These are phyloP conservation scores for Pichia gijzeniarum DNA, from an alignment of 805 yeast species.

Conservation along the genomic window DNA sequence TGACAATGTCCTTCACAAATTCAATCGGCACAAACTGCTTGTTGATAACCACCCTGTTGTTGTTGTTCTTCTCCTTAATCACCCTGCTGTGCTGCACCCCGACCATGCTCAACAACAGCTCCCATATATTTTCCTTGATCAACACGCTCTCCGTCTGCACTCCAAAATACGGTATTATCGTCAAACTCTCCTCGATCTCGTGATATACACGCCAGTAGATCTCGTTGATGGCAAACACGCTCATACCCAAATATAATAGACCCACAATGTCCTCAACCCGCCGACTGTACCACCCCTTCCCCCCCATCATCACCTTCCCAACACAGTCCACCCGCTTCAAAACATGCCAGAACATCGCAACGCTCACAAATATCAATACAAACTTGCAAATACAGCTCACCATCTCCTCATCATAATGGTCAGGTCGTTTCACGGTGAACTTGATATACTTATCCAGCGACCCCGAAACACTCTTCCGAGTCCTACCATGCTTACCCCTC, in stretches of 20 bases:
- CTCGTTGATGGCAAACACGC: slow-evolving; percentile 16
- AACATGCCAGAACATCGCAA: slow-evolving; percentile 9
- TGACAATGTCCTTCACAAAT: slow-evolving; percentile 54
- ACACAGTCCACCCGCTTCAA: slow-evolving; percentile 13
- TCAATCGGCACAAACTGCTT: slow-evolving; percentile 49
- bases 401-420: not conserved
- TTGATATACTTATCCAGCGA: slow-evolving; percentile 14
- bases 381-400: slow-evolving; percentile 1
- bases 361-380: slow-evolving; percentile 5
- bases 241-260: slow-evolving; percentile 13
- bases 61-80: not conserved
- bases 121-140: slow-evolving; percentile 19
- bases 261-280: not conserved
- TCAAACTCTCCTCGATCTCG: slow-evolving; percentile 37
- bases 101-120: slow-evolving; percentile 1
- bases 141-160: slow-evolving; percentile 36
- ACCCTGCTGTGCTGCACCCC: not conserved
- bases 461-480: too few species aligned
- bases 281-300: too few species aligned
- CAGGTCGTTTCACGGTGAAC: slow-evolving; percentile 12
- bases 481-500: too few species aligned
- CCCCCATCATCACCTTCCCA: too few species aligned
- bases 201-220: slow-evolving; percentile 26
- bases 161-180: slow-evolving; percentile 43
- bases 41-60: slow-evolving; percentile 9